Conservation (phyloP, 169 alveolate genomes). For the Eimeria acervulina region DNA sequence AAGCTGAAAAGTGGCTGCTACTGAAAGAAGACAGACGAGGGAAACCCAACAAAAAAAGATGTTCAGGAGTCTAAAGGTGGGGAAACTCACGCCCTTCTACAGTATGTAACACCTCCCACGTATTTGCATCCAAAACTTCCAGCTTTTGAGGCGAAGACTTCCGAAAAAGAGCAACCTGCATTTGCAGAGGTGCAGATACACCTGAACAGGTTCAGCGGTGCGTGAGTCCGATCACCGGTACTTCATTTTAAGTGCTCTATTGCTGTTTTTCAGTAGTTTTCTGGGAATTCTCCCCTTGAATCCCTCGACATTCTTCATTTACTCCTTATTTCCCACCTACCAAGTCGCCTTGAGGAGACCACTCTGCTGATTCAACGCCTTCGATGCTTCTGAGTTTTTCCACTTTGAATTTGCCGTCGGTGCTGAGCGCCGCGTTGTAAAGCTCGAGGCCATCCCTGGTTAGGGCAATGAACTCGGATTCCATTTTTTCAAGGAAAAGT, state of each 20-base stretch:
- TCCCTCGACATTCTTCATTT: too few relatives aligned
- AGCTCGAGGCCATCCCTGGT: conserved; percentile 49
- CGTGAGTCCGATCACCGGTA: too few relatives aligned
- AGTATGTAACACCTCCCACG: neutral
- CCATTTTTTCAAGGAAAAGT: neutral
- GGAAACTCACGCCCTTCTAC: conserved; percentile 18
- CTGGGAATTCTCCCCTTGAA: too few relatives aligned
- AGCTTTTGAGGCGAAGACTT: conserved; percentile 1
- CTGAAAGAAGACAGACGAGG: neutral
- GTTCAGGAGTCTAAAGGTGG: too few relatives aligned
- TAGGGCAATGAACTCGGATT: conserved; percentile 24
- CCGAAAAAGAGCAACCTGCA: conserved; percentile 34
- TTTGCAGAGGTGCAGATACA: neutral
- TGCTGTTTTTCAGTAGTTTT: too few relatives aligned
- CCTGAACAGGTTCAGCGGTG: neutral
- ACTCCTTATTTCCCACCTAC: neutral
- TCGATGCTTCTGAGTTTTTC: conserved; percentile 10
- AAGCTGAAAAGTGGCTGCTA: neutral
- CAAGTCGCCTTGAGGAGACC: conserved; percentile 43
- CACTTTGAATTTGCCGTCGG: neutral
- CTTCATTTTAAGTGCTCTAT: too few relatives aligned
- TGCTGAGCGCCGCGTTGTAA: neutral
- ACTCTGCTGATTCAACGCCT: conserved; percentile 46
- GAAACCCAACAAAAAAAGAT: neutral
- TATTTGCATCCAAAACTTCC: conserved; percentile 12